Conservation (phyloP, 106 monocot genomes). For the Xerophyta viscosa region DNA sequence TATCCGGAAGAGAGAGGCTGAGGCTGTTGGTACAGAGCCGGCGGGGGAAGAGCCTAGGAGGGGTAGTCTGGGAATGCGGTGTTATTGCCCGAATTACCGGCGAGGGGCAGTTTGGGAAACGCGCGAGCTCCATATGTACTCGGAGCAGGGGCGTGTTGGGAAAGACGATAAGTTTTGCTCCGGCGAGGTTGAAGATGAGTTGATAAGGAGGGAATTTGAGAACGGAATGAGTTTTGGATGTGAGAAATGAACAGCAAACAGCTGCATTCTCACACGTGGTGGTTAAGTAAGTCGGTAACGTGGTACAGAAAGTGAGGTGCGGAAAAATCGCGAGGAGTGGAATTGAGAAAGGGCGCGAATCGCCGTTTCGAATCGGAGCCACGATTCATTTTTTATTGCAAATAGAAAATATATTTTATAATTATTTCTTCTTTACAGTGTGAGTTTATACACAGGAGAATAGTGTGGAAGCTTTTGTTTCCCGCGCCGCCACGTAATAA, state of each 20-base stretch:
- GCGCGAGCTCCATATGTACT: too few species aligned
- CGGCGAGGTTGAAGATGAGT: too few species aligned
- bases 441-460: background rate
- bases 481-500: background rate
- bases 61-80: slow-evolving; percentile 17
- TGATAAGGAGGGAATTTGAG: too few species aligned
- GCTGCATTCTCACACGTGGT: too few species aligned
- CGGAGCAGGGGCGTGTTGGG: too few species aligned
- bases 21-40: slow-evolving; percentile 4
- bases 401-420: background rate
- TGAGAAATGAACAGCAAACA: too few species aligned
- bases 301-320: background rate
- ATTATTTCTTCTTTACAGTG: background rate
- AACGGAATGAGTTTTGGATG: too few species aligned
- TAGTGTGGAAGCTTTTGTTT: too few species aligned
- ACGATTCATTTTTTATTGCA: background rate
- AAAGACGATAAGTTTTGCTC: too few species aligned
- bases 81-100: too few species aligned
- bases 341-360: slow-evolving; percentile 5
- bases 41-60: background rate
- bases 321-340: slow-evolving; percentile 7
- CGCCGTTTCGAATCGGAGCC: slow-evolving; percentile 7
- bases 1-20: slow-evolving; percentile 11
- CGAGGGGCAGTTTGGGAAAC: slow-evolving; percentile 7
- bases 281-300: too few species aligned